phyloP scores from a whole-genome alignment of 2,329 filamentous ascomycete species.

The Colletotrichum brevisporum region DNA sequence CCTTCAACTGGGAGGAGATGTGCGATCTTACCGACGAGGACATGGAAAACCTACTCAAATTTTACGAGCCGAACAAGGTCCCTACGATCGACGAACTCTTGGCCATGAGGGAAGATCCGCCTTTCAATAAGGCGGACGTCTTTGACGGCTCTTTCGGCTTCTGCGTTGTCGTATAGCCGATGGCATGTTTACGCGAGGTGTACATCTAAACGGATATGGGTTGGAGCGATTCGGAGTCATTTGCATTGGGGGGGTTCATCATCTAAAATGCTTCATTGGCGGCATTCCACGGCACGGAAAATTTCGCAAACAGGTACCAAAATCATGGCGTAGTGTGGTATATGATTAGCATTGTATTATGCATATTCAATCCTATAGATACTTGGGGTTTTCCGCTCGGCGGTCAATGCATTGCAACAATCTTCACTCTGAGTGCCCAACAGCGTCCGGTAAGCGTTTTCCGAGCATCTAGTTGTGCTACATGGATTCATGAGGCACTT shows the following conservation, averaged over 20 bases:
- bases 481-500: too few species aligned
- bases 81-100: constrained; percentile 69
- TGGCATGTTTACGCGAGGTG: background rate
- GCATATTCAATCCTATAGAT: background rate
- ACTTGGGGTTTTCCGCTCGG: background rate
- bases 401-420: background rate
- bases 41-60: constrained; percentile 86
- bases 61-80: constrained; percentile 73
- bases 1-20: constrained; percentile 87
- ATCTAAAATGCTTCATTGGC: constrained; percentile 22
- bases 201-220: constrained; percentile 31
- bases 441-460: too few species aligned
- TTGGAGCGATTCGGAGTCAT: constrained; percentile 35
- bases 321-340: constrained; percentile 23
- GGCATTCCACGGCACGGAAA: constrained; percentile 14
- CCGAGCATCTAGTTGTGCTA: too few species aligned
- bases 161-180: constrained; percentile 59
- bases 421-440: too few species aligned
- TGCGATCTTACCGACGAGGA: constrained; percentile 86
- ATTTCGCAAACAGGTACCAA: background rate
- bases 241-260: constrained; percentile 17
- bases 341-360: background rate
- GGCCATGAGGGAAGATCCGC: constrained; percentile 64
- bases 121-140: constrained; percentile 62
- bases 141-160: constrained; percentile 74